These are phyloP conservation scores for Yamagishiella unicocca DNA, from an alignment of 139 green algal genomes.

Conservation along the genomic window DNA sequence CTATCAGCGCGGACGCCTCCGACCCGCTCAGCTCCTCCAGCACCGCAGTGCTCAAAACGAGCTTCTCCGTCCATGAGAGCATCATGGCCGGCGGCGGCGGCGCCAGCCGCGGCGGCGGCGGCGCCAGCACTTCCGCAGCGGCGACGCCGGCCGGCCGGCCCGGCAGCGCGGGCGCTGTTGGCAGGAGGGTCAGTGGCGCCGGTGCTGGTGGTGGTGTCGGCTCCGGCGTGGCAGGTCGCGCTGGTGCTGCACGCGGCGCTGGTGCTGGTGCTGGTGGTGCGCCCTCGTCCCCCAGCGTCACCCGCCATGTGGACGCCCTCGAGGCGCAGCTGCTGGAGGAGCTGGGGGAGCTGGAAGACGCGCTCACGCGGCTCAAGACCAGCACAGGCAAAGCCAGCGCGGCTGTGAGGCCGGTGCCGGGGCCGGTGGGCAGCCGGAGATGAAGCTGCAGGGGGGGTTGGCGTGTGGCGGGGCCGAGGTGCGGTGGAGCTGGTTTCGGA, in stretches of 20 bases:
- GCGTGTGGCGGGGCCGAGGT: no score
- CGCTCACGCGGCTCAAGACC: not conserved
- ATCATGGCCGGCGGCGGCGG: not conserved
- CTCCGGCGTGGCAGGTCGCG: not conserved
- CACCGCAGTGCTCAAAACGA: not conserved
- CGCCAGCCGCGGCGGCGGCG: no score
- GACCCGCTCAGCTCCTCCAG: no score
- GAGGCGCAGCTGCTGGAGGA: conserved; percentile 31
- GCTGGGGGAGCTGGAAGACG: conserved; percentile 39
- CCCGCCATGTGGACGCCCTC: not conserved
- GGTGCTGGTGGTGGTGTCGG: not conserved
- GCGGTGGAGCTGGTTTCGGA: no score
- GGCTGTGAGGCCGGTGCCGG: not conserved
- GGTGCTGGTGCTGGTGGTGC: not conserved
- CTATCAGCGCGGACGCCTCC: no score
- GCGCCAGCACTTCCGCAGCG: not conserved
- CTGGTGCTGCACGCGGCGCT: not conserved
- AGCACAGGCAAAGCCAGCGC: not conserved
- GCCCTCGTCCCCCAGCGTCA: not conserved
- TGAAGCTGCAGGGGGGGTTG: not conserved
- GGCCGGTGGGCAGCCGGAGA: not conserved
- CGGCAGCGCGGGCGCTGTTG: not conserved
- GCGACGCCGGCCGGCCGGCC: not conserved
- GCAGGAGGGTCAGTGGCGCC: not conserved
- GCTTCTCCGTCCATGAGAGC: not conserved